Percentiles rank a stretch among this genome's conserved stretches.
These are phyloP conservation scores for Globisporangium orthogonon DNA, from an alignment of 352 stramenopile genomes.

Conservation along the genomic window DNA sequence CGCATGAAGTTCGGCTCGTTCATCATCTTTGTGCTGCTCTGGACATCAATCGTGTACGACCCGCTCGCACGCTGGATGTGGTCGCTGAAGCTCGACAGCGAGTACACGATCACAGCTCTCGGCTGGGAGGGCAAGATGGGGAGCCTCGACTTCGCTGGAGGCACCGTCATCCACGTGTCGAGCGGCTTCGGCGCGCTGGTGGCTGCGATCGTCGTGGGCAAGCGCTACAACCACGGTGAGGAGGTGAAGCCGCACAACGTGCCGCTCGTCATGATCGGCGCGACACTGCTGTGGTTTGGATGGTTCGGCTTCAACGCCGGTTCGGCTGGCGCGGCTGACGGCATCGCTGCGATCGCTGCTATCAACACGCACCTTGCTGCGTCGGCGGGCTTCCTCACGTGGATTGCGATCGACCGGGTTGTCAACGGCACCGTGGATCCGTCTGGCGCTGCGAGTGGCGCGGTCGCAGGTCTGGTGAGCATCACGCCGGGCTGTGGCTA, in stretches of 20 bases:
- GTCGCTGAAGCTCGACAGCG: conserved; percentile 53
- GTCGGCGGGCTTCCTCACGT: conserved; percentile 60
- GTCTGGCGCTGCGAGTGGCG: conserved; percentile 52
- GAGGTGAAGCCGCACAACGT: conserved; percentile 79
- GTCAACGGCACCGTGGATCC: conserved; percentile 53
- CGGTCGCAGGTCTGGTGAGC: conserved; percentile 51
- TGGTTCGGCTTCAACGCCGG: conserved; percentile 85
- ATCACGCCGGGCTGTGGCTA: conserved; percentile 73
- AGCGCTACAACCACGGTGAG: conserved; percentile 67
- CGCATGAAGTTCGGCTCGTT: conserved; percentile 76
- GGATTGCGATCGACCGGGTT: conserved; percentile 50
- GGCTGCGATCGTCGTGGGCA: conserved; percentile 60
- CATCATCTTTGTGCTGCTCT: conserved; percentile 76
- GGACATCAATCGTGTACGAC: conserved; percentile 81
- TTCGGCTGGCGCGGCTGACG: conserved; percentile 49
- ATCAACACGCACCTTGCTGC: conserved; percentile 73
- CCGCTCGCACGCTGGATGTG: conserved; percentile 84
- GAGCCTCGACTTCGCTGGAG: conserved; percentile 75
- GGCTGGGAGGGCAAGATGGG: conserved; percentile 73
- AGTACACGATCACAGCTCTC: conserved; percentile 31
- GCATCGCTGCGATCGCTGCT: conserved; percentile 53
- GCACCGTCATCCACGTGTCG: conserved; percentile 81
- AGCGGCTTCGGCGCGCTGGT: conserved; percentile 74
- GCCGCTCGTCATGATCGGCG: conserved; percentile 77
- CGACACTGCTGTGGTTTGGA: conserved; percentile 76